phyloP scores from a whole-genome alignment of 768 basidiomycete genomes.

The Leucocoprinus birnbaumii region DNA sequence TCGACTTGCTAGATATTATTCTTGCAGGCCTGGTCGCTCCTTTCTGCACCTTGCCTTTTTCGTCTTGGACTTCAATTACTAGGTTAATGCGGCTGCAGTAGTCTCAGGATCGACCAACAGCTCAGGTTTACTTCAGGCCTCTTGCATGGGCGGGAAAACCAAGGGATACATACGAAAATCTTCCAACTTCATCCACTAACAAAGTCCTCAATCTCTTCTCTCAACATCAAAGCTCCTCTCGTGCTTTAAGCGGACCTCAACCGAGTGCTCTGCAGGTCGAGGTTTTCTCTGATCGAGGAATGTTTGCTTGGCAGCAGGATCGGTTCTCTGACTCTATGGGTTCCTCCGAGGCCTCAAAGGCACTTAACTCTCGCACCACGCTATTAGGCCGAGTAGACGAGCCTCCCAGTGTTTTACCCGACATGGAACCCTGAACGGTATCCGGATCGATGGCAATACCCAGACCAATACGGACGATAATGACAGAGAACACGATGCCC shows the following conservation, averaged over 20 bases:
- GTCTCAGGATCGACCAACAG: too few relatives aligned
- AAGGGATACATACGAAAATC: too few relatives aligned
- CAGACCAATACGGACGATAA: slow-evolving; percentile 36
- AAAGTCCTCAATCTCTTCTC: not conserved
- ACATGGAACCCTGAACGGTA: slow-evolving; percentile 1
- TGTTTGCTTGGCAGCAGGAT: not conserved
- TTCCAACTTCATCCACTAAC: too few relatives aligned
- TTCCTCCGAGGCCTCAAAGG: slow-evolving; percentile 1
- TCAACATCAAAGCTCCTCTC: not conserved
- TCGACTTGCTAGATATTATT: too few relatives aligned
- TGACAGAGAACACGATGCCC: slow-evolving; percentile 35
- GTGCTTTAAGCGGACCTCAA: too few relatives aligned
- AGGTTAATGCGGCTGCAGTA: too few relatives aligned
- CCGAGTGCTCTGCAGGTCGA: not conserved
- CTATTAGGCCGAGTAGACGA: not conserved
- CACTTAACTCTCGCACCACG: not conserved
- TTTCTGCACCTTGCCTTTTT: too few relatives aligned
- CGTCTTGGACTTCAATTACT: too few relatives aligned
- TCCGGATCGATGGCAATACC: slow-evolving; percentile 23
- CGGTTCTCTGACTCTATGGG: not conserved
- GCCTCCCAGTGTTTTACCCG: not conserved
- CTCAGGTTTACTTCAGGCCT: too few relatives aligned
- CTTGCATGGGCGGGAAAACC: too few relatives aligned
- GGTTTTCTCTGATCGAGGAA: slow-evolving; percentile 1
- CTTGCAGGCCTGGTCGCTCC: too few relatives aligned